Percentiles rank a stretch among this genome's conserved stretches.
These are phyloP conservation scores for Bimuria novae-zelandiae DNA, from an alignment of 2,329 filamentous ascomycete species.

Conservation along the genomic window DNA sequence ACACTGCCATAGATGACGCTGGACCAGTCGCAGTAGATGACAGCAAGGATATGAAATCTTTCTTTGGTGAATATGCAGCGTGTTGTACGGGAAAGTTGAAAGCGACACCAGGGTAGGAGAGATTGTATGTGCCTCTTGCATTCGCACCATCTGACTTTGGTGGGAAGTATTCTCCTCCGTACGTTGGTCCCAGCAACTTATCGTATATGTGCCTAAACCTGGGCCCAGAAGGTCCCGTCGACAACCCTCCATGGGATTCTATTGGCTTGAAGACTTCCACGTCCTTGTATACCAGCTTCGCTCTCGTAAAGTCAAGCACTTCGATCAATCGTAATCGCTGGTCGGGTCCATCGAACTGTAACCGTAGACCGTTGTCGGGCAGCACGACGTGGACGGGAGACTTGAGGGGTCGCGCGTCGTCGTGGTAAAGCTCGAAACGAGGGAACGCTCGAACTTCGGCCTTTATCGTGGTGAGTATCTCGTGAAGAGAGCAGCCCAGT, in stretches of 20 bases:
- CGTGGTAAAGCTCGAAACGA: constrained; percentile 81
- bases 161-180: constrained; percentile 87
- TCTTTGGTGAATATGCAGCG: constrained; percentile 73
- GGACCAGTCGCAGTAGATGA: constrained; percentile 76
- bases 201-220: constrained; percentile 91
- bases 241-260: constrained; percentile 31
- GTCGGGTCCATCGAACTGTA: constrained; percentile 92
- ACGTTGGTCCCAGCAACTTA: constrained; percentile 88
- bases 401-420: constrained; percentile 71
- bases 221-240: constrained; percentile 61
- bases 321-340: constrained; percentile 91
- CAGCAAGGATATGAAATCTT: constrained; percentile 84
- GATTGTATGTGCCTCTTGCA: constrained; percentile 74
- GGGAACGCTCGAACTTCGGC: constrained; percentile 83
- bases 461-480: constrained; percentile 85
- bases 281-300: constrained; percentile 78
- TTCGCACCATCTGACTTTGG: constrained; percentile 59
- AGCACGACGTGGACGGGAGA: constrained; percentile 77
- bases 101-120: constrained; percentile 93
- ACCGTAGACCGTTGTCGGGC: constrained; percentile 81
- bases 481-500: constrained; percentile 88
- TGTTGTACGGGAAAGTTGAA: constrained; percentile 84
- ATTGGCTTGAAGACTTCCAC: constrained; percentile 74
- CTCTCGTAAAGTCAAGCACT: constrained; percentile 86
- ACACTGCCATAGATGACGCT: constrained; percentile 87